Percentiles rank a stretch among this genome's conserved stretches.
Conservation (phyloP, 768 basidiomycete genomes). For the Xerocomellus dryophilus region DNA sequence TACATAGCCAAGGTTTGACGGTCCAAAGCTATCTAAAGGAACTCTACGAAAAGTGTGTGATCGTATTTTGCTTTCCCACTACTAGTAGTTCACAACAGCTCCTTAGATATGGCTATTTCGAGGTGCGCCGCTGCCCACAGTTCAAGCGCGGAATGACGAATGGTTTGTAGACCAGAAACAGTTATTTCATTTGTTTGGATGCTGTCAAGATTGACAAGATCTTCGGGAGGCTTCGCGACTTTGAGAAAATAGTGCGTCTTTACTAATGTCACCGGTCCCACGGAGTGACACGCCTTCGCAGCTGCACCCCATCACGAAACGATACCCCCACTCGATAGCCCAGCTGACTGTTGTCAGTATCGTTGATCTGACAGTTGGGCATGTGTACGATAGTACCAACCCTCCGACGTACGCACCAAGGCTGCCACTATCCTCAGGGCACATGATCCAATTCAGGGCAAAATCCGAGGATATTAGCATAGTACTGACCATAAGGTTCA, state of each 20-base stretch:
- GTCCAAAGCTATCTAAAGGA: constrained; percentile 57
- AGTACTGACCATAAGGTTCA: constrained; percentile 68
- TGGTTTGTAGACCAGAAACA: constrained; percentile 65
- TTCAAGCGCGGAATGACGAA: neutral
- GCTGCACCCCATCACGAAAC: constrained; percentile 25
- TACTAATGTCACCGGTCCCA: neutral
- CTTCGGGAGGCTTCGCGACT: constrained; percentile 64
- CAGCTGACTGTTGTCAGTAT: constrained; percentile 59
- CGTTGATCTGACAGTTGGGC: constrained; percentile 62
- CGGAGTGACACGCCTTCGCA: constrained; percentile 7
- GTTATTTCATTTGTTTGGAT: constrained; percentile 76
- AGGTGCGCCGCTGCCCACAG: constrained; percentile 40
- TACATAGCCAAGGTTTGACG: constrained; percentile 51
- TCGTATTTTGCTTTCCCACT: neutral
- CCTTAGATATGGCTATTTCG: constrained; percentile 71
- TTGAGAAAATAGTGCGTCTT: constrained; percentile 37
- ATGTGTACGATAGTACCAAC: constrained; percentile 73
- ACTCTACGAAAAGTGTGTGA: constrained; percentile 55
- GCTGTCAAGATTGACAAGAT: constrained; percentile 63
- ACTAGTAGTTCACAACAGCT: constrained; percentile 4
- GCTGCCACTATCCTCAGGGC: constrained; percentile 70
- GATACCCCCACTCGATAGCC: constrained; percentile 62
- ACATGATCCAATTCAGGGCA: constrained; percentile 83
- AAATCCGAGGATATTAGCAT: constrained; percentile 44
- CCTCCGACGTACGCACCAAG: constrained; percentile 59